These are phyloP conservation scores for Sergeia podlipaevii DNA, from an alignment of 208 protist genomes.

Conservation along the genomic window DNA sequence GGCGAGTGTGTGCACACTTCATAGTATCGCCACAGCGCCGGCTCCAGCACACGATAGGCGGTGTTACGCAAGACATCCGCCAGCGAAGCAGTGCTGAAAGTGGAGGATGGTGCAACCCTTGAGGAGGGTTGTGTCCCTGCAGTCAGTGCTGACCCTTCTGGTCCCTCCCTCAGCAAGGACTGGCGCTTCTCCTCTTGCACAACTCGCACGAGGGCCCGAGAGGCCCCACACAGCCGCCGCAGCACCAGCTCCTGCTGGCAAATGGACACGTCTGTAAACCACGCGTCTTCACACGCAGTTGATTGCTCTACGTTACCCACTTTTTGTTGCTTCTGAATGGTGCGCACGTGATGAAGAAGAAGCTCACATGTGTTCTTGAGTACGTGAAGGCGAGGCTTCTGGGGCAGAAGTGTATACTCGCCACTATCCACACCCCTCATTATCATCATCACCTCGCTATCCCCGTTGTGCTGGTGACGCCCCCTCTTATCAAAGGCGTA, in stretches of 20 bases:
- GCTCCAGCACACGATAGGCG: constrained; percentile 76
- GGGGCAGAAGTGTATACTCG: constrained; percentile 45
- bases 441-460: neutral
- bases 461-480: neutral
- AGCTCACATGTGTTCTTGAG: constrained; percentile 59
- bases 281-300: neutral
- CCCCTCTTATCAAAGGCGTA: neutral
- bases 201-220: constrained; percentile 61
- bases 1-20: constrained; percentile 8
- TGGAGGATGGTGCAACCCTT: neutral
- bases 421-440: neutral
- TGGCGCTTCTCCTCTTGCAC: constrained; percentile 75
- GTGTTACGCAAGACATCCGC: constrained; percentile 46
- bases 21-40: constrained; percentile 57
- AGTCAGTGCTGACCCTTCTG: constrained; percentile 60
- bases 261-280: constrained; percentile 45
- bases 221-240: constrained; percentile 38
- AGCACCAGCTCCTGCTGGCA: constrained; percentile 40
- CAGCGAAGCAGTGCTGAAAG: constrained; percentile 6
- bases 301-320: no score
- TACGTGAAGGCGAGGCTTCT: constrained; percentile 76
- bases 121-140: constrained; percentile 20
- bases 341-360: constrained; percentile 36
- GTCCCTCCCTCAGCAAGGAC: constrained; percentile 52
- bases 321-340: no score